A percentile compares a stretch with the other conserved stretches of the same genome.
Conservation (phyloP, 2,329 filamentous ascomycete species). For the Venturia carpophila region DNA sequence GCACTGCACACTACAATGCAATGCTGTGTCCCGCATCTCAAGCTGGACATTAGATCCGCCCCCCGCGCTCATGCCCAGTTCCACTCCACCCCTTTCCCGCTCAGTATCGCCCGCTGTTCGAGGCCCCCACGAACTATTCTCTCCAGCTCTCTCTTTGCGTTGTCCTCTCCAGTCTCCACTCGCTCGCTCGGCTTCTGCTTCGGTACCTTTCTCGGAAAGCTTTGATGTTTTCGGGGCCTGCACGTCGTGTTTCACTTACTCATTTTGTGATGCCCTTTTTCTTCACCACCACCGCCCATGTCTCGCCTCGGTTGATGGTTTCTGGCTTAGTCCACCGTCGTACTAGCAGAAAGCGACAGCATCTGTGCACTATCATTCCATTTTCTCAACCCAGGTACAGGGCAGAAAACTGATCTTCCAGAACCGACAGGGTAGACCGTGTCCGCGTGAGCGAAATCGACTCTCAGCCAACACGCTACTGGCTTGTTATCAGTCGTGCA, state of each 20-base stretch:
- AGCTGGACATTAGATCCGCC: neutral
- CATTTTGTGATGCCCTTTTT: neutral
- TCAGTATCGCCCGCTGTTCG: neutral
- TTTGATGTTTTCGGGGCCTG: neutral
- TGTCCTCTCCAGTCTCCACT: no score
- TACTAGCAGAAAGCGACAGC: neutral
- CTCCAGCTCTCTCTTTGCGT: neutral
- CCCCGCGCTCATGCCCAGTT: neutral
- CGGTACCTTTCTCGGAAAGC: neutral
- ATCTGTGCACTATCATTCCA: neutral
- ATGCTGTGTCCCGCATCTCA: no score
- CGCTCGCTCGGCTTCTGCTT: neutral
- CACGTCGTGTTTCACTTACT: conserved; percentile 2
- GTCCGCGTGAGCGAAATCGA: neutral
- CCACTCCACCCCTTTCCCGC: neutral
- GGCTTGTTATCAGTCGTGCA: neutral
- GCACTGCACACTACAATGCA: no score
- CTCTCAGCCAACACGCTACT: neutral
- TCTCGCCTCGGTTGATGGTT: neutral
- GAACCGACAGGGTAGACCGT: neutral
- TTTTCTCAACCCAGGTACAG: conserved; percentile 8
- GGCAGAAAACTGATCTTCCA: neutral
- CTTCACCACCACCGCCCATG: neutral
- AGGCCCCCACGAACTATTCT: neutral
- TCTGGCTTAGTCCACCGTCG: neutral